Percentiles rank a stretch among this genome's conserved stretches.
Conservation (phyloP, 225 moss, liverwort and hornwort species). For the Pseudisothecium myosuroides region DNA sequence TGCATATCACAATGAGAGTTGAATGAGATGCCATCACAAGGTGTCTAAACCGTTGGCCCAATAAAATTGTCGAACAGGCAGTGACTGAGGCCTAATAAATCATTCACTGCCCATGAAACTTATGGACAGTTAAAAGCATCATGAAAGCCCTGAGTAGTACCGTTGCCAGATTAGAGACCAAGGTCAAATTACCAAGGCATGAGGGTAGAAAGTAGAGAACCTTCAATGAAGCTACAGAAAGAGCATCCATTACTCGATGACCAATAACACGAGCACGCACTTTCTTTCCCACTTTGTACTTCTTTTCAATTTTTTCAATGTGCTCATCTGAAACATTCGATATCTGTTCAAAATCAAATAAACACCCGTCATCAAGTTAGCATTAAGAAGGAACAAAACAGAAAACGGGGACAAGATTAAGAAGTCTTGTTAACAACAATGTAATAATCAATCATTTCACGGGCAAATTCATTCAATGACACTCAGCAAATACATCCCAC, state of each 20-base stretch:
- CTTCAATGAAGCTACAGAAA: constrained; percentile 70
- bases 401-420: neutral
- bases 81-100: neutral
- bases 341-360: constrained; percentile 40
- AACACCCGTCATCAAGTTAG: neutral
- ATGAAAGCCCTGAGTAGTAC: neutral
- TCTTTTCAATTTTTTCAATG: constrained; percentile 80
- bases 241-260: constrained; percentile 79
- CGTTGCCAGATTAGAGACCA: neutral
- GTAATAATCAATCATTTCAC: neutral
- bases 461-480: neutral
- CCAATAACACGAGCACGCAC: constrained; percentile 74
- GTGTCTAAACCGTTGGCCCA: neutral
- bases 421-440: neutral
- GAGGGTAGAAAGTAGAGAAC: constrained; percentile 9
- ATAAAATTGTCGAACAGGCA: neutral
- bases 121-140: neutral
- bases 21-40: neutral
- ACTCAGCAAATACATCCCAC: neutral
- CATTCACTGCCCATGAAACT: neutral
- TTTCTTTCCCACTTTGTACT: constrained; percentile 66
- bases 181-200: neutral
- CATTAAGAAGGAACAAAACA: neutral
- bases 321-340: constrained; percentile 85
- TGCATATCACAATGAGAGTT: constrained; percentile 9